phyloP scores from a whole-genome alignment of 2,329 filamentous ascomycete species.

The Nannizziopsis barbatae region DNA sequence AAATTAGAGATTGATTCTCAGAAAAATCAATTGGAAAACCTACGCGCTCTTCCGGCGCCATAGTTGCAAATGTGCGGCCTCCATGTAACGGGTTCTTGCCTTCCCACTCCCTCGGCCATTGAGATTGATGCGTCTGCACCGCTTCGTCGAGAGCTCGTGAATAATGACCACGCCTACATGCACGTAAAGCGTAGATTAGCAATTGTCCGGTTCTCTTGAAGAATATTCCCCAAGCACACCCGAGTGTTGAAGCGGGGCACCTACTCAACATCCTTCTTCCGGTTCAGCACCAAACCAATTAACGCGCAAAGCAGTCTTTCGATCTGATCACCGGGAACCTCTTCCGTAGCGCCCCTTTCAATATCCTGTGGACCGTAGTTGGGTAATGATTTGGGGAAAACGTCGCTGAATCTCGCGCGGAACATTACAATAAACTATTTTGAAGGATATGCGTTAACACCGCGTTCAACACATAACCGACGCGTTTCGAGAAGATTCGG shows the following conservation, averaged over 20 bases:
- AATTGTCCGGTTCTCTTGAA: background rate
- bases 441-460: conserved; percentile 25
- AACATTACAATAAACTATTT: conserved; percentile 97
- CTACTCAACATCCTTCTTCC: conserved; percentile 98
- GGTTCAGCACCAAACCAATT: conserved; percentile 77
- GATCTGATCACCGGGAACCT: conserved; percentile 67
- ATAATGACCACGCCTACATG: conserved; percentile 72
- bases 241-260: conserved; percentile 29
- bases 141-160: conserved; percentile 89
- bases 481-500: conserved; percentile 15
- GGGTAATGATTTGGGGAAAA: conserved; percentile 73
- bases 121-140: conserved; percentile 66
- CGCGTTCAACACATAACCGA: conserved; percentile 24
- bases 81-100: conserved; percentile 73
- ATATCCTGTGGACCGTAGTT: conserved; percentile 94
- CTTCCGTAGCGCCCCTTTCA: conserved; percentile 70
- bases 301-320: conserved; percentile 85
- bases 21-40: conserved; percentile 18
- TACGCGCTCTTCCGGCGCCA: conserved; percentile 75
- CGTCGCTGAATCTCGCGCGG: conserved; percentile 80
- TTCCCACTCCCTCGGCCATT: conserved; percentile 82
- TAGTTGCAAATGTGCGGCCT: conserved; percentile 66
- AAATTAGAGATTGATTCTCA: conserved; percentile 6
- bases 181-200: conserved; percentile 9
- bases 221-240: background rate